Evolutionary conservation across 768 basidiomycete species (phyloP), one percentile per base, ranked within the genome.

Genomic region (Suillus fuscotomentosus): DNA sequence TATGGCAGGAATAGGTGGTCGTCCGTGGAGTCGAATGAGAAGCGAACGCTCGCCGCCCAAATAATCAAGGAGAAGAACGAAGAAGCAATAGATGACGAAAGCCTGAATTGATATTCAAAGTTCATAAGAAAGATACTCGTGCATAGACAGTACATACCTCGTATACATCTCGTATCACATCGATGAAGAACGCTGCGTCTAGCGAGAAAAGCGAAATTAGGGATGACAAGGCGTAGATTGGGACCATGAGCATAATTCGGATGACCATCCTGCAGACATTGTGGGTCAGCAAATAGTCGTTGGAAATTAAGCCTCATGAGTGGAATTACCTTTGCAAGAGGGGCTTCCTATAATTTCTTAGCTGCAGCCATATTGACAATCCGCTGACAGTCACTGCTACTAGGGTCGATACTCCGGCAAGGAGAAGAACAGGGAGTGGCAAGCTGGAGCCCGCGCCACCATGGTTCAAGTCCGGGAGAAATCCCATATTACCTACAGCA

Each of bases 161-260:
- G 75, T 99, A 99, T 17, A 99, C 86, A 75, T 99, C 97, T 50
- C 97, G 85, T 65, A 99, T 82, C 17, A 86, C 94, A 74, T 99
- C 97, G 65, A 99, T 96, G 66, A 97, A 89, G 80, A 98, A 98
- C 0, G 97, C 97, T 2, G 92, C 94, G 72, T 97, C 91, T 62
- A 98, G 80, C 0, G 95, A 97, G 79, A 95, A 94, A 47, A 99
- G 81, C 0, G 97, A 94, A 66, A 98, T 94, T 68, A 98, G 81
- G 4, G 94, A 95, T 0, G 97, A 84, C 36, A 99, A 81, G 1
- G 88, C 94, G 74, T 99, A 99, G 36, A 99, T 80, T 0, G 97
- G 97, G 6, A 93, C 93, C 95, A 98, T 98, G 69, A 98, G 67
- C 92, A 99, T 95, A 73, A 99, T 97, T 55, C 97, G 86, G 51